Conservation (phyloP, 306 rosid genomes). For the Comarum palustre region DNA sequence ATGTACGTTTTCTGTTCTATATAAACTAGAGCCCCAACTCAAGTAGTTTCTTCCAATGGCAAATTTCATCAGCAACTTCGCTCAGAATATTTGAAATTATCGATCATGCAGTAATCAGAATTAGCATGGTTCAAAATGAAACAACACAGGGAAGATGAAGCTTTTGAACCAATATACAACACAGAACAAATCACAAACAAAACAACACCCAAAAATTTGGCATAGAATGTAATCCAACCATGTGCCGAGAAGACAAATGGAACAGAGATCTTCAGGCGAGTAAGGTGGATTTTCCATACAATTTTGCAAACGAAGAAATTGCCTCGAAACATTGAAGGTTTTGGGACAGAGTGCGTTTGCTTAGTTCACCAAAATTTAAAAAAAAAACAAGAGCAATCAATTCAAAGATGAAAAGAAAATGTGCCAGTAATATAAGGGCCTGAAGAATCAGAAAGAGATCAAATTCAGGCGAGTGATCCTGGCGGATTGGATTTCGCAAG, state of each 20-base stretch:
- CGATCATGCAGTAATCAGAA: slow-evolving; percentile 47
- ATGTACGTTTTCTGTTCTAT: neutral
- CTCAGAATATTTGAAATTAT: slow-evolving; percentile 33
- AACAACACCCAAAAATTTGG: neutral
- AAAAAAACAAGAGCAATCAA: neutral
- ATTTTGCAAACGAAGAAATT: slow-evolving; percentile 89
- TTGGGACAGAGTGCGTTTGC: slow-evolving; percentile 94
- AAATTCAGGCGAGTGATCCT: slow-evolving; percentile 74
- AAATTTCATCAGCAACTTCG: slow-evolving; percentile 28
- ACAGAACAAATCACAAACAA: neutral
- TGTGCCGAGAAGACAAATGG: slow-evolving; percentile 33
- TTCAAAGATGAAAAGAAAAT: neutral
- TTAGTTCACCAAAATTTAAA: neutral
- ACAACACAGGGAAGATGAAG: slow-evolving; percentile 33
- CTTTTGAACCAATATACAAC: neutral
- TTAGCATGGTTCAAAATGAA: slow-evolving; percentile 54
- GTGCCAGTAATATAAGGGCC: slow-evolving; percentile 66
- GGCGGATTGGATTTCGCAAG: slow-evolving; percentile 58
- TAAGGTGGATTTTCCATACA: slow-evolving; percentile 25
- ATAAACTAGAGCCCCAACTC: neutral
- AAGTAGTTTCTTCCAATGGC: neutral
- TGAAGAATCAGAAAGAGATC: slow-evolving; percentile 44
- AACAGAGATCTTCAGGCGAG: slow-evolving; percentile 28
- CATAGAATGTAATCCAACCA: slow-evolving; percentile 37
- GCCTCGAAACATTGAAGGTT: slow-evolving; percentile 69